phyloP scores from a whole-genome alignment of 805 yeast species.

The Candida tallmaniae region DNA sequence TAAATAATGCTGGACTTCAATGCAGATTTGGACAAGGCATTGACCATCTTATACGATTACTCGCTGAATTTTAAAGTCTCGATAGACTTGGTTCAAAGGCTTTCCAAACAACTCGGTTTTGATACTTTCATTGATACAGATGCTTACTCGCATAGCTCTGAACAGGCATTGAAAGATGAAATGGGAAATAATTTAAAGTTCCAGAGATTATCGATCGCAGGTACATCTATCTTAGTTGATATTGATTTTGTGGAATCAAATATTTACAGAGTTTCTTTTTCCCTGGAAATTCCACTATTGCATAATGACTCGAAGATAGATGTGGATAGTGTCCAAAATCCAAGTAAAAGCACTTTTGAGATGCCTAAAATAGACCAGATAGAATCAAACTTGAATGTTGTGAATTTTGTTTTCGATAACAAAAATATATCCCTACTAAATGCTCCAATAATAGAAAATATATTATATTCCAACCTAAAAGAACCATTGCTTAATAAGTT shows the following conservation, averaged over 20 bases:
- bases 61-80: constrained; percentile 27
- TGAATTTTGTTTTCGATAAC: constrained; percentile 12
- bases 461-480: constrained; percentile 24
- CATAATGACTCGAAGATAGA: not conserved
- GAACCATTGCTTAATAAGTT: constrained; percentile 21
- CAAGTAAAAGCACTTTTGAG: not conserved
- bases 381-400: constrained; percentile 9
- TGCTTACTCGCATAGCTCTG: constrained; percentile 21
- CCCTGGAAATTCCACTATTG: constrained; percentile 29
- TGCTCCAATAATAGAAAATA: constrained; percentile 16
- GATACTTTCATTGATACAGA: constrained; percentile 41
- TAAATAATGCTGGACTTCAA: constrained; percentile 16
- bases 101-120: constrained; percentile 36
- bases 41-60: constrained; percentile 26
- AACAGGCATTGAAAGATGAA: constrained; percentile 13
- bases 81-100: constrained; percentile 33
- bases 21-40: constrained; percentile 17
- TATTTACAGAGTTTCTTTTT: constrained; percentile 28
- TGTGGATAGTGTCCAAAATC: constrained; percentile 1
- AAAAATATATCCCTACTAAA: constrained; percentile 16
- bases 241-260: constrained; percentile 29
- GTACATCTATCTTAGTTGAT: constrained; percentile 35
- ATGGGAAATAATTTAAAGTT: constrained; percentile 11
- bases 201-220: constrained; percentile 39
- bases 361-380: constrained; percentile 6